These are phyloP conservation scores for Neurospora sp. DNA, from an alignment of 495 filamentous ascomycete species.

Conservation along the genomic window DNA sequence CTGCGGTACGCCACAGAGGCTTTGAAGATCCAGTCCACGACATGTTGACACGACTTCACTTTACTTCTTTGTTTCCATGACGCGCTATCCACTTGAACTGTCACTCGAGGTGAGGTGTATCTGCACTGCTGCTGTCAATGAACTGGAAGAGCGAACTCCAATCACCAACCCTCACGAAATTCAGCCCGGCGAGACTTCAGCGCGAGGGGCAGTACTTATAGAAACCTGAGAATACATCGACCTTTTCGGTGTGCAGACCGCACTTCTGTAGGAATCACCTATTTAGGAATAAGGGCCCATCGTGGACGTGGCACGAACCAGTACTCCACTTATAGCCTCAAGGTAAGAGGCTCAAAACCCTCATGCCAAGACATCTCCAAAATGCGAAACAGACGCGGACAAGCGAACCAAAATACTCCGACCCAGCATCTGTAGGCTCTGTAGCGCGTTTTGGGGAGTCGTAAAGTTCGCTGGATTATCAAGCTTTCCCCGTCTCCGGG, in stretches of 20 bases:
- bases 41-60: background rate
- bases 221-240: background rate
- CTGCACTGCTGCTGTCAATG: background rate
- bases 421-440: background rate
- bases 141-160: background rate
- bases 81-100: background rate
- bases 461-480: background rate
- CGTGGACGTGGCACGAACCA: background rate
- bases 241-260: background rate
- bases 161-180: background rate
- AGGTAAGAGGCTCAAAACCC: background rate
- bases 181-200: background rate
- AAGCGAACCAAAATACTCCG: background rate
- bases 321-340: background rate
- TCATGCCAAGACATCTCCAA: background rate
- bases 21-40: background rate
- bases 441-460: background rate
- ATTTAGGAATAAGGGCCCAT: background rate
- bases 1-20: background rate
- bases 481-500: background rate
- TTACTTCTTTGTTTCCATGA: background rate
- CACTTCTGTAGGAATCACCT: background rate
- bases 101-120: background rate
- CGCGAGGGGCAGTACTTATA: background rate
- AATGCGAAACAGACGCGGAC: background rate